phyloP scores from a whole-genome alignment of 192 early-diverging fungal genomes.

The Ambispora gerdemannii region DNA sequence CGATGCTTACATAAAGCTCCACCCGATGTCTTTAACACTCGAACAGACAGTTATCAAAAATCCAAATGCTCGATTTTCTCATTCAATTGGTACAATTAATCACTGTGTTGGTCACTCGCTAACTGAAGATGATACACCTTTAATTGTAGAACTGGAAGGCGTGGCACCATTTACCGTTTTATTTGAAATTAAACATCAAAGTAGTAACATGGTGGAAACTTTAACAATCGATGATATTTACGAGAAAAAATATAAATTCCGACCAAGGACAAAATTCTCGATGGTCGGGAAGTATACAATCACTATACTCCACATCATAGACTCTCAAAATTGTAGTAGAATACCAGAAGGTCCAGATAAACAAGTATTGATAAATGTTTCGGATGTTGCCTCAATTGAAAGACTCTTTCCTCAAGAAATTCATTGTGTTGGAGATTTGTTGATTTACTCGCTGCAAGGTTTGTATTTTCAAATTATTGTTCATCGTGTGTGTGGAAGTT shows the following conservation, averaged over 20 bases:
- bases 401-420: constrained; percentile 18
- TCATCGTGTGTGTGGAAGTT: too few relatives aligned
- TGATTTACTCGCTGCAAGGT: constrained; percentile 37
- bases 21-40: constrained; percentile 28
- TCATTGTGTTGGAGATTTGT: constrained; percentile 46
- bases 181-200: constrained; percentile 33
- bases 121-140: constrained; percentile 21
- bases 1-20: constrained; percentile 35
- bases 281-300: constrained; percentile 37
- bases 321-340: constrained; percentile 38
- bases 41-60: constrained; percentile 37
- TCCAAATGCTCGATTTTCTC: constrained; percentile 35
- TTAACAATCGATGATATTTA: constrained; percentile 33
- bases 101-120: constrained; percentile 41
- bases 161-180: constrained; percentile 37
- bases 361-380: constrained; percentile 1
- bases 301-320: constrained; percentile 34
- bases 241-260: constrained; percentile 26
- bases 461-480: too few relatives aligned
- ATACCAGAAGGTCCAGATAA: constrained; percentile 5
- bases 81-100: constrained; percentile 1
- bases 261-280: constrained; percentile 25
- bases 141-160: constrained; percentile 36
- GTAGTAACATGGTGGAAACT: constrained; percentile 19
- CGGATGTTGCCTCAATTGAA: constrained; percentile 24